phyloP scores from a whole-genome alignment of 176 grass and related monocot genomes.

The Avena sativa region DNA sequence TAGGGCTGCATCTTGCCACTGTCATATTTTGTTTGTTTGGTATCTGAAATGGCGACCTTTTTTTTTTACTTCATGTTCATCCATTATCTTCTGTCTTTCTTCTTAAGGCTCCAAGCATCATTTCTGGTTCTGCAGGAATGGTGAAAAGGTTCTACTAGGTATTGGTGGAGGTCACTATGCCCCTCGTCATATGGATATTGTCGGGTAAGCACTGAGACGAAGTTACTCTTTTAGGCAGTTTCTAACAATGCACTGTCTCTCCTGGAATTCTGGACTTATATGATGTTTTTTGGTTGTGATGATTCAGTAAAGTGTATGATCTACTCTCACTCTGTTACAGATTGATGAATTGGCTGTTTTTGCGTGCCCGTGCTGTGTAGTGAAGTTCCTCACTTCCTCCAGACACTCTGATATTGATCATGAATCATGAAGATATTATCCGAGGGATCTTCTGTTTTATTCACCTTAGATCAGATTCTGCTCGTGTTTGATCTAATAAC shows the following conservation, averaged over 20 bases:
- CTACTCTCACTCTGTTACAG: background rate
- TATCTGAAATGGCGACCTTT: background rate
- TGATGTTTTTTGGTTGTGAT: background rate
- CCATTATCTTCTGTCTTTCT: background rate
- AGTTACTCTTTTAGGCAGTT: constrained; percentile 27
- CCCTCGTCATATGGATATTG: constrained; percentile 91
- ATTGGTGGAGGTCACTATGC: constrained; percentile 95
- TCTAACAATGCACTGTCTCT: background rate
- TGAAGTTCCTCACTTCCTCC: background rate
- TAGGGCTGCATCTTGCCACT: background rate
- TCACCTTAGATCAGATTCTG: constrained; percentile 3
- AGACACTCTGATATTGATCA: constrained; percentile 3
- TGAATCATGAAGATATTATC: background rate
- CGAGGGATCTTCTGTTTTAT: background rate
- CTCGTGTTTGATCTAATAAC: background rate
- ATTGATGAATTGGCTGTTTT: constrained; percentile 14
- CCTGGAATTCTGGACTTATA: background rate
- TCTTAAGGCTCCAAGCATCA: background rate
- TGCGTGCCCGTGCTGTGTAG: background rate
- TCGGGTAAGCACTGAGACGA: constrained; percentile 53
- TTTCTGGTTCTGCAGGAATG: constrained; percentile 56
- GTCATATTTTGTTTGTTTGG: background rate
- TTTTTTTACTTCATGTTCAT: constrained; percentile 22
- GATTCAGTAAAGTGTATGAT: constrained; percentile 23
- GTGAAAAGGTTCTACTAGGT: constrained; percentile 82